Percentiles rank a stretch among this genome's conserved stretches.
Conservation (phyloP, 371 early-diverging fungal genomes). For the Mucor racemosus region DNA sequence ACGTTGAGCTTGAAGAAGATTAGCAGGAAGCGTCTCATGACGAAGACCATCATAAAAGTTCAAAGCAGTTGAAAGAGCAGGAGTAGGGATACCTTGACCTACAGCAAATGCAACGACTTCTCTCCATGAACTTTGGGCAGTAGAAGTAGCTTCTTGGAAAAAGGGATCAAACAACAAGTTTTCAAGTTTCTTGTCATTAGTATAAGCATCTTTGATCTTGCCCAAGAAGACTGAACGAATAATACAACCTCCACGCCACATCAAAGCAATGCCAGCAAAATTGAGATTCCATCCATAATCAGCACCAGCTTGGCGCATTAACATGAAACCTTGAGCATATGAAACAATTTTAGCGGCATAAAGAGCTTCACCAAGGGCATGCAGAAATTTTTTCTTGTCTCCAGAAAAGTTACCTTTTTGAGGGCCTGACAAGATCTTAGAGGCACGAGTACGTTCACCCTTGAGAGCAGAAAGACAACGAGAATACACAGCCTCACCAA, state of each 20-base stretch:
- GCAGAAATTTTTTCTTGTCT: slow-evolving; percentile 83
- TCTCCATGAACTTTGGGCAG: slow-evolving; percentile 87
- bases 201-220: slow-evolving; percentile 93
- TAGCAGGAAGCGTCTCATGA: slow-evolving; percentile 87
- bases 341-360: slow-evolving; percentile 97
- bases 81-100: slow-evolving; percentile 88
- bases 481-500: slow-evolving; percentile 97
- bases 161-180: slow-evolving; percentile 92
- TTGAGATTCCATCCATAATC: slow-evolving; percentile 93
- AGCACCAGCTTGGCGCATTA: slow-evolving; percentile 93
- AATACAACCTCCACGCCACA: slow-evolving; percentile 99
- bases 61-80: slow-evolving; percentile 90
- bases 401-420: slow-evolving; percentile 65
- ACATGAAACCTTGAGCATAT: slow-evolving; percentile 99
- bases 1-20: slow-evolving; percentile 95
- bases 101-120: slow-evolving; percentile 83
- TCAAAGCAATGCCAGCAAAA: slow-evolving; percentile 93
- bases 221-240: slow-evolving; percentile 94
- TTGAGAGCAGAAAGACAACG: slow-evolving; percentile 95
- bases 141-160: slow-evolving; percentile 87
- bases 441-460: slow-evolving; percentile 89
- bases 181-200: slow-evolving; percentile 79
- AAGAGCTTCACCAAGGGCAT: slow-evolving; percentile 89
- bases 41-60: slow-evolving; percentile 97
- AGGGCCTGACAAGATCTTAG: slow-evolving; percentile 82